Evolutionary conservation across 768 basidiomycete genomes (phyloP).

Genomic region (Nidula microcarpa): DNA sequence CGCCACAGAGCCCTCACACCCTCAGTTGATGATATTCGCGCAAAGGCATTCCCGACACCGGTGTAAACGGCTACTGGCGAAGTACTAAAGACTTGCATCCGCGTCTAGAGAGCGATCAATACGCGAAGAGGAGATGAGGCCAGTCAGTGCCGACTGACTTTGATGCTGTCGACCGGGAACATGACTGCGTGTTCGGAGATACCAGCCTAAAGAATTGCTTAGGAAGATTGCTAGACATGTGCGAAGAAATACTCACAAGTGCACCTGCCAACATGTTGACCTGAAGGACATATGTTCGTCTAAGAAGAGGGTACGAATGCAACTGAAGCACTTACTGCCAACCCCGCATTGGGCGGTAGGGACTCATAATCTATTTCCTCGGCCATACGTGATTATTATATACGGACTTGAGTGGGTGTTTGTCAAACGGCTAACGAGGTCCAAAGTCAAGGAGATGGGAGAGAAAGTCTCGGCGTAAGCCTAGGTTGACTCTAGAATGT

Average conservation of each 20-base stretch:
- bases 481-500: not conserved
- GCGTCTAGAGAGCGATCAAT: conserved; percentile 57
- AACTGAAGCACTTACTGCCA: conserved; percentile 51
- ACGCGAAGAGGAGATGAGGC: not conserved
- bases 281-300: conserved; percentile 29
- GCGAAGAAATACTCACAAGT: conserved; percentile 56
- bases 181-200: conserved; percentile 99
- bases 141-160: conserved; percentile 49
- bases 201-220: conserved; percentile 66
- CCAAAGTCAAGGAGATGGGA: not conserved
- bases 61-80: conserved; percentile 85
- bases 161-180: conserved; percentile 98
- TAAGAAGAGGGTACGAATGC: conserved; percentile 2
- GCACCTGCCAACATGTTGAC: conserved; percentile 98
- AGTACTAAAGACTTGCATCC: conserved; percentile 96
- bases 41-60: conserved; percentile 86
- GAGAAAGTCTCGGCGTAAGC: not conserved
- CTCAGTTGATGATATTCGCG: conserved; percentile 91
- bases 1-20: conserved; percentile 91
- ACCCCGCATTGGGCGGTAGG: conserved; percentile 70
- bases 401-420: not conserved
- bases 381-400: conserved; percentile 18
- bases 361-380: conserved; percentile 49
- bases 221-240: not conserved
- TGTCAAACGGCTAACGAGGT: too few relatives aligned